Base-by-base conservation (phyloP, 768 basidiomycete species). In the Amanita thiersii region DNA sequence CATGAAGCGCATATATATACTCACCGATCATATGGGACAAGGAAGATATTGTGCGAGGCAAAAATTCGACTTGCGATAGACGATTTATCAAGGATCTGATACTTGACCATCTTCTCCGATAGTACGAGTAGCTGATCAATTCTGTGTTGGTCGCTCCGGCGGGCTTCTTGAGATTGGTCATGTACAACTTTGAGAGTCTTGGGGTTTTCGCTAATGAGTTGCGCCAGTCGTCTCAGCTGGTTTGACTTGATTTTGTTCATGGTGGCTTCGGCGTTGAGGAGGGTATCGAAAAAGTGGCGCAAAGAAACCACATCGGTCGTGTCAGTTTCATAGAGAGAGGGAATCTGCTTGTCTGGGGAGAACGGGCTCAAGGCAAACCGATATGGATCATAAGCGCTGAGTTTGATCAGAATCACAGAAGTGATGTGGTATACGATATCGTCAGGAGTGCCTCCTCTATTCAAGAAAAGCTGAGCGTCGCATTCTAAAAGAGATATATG, bases 21-120 rank as follows among this genome's bases (percentile, higher is more conserved):
- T n/a, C 14, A 55, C 52, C 52, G 50, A 37, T 56, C 52, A 37
- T 56, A 56, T 4, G 56, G 56, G 3, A 56, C 48, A n/a, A 60
- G 38, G 33, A 49, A 52, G 31, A 55, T 50, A 20, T 49, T 28
- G 4, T 45, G 45, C 12, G 32, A 39, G 3, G 47, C 35, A 39
- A 60, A 60, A 18, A 53, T 23, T 12, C 40, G 37, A 11, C 23
- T 44, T 15, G 50, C 55, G 2, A 50, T 28, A 28, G 49, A 47
- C 5, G 36, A 37, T 1, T 37, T 32, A 15, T 43, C 20, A n/a
- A 51, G 38, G 9, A 55, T 52, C 25, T 55, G 51, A 6, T 47
- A 47, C 10, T 28, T 35, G 4, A 43, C 37, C 47, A 60, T 53
- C 21, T 39, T 43, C 11, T 36, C 15, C 6, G 51, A 48, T 28